phyloP scores from a whole-genome alignment of 805 yeast genomes.

The Sugiyamaella valdiviana region DNA sequence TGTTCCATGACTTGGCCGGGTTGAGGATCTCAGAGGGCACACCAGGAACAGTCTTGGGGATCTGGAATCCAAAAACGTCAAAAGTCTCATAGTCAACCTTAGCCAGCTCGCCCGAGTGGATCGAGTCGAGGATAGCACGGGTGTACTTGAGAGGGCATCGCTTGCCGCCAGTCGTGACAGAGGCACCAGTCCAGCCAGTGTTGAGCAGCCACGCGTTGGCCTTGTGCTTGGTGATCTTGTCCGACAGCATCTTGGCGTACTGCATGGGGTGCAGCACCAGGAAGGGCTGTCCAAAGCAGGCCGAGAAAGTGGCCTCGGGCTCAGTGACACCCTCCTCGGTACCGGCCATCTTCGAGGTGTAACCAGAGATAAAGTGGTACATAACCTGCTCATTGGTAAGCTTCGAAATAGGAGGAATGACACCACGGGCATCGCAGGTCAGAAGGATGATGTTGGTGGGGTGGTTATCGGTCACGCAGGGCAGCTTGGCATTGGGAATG shows the following conservation, averaged over 20 bases:
- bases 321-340: conserved; percentile 98
- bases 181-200: conserved; percentile 98
- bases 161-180: conserved; percentile 89
- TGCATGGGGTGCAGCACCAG: conserved; percentile 96
- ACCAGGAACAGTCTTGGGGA: conserved; percentile 74
- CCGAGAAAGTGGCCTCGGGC: conserved; percentile 96
- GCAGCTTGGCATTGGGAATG: conserved; percentile 93
- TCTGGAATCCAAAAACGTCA: conserved; percentile 79
- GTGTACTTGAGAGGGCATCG: conserved; percentile 97
- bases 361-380: conserved; percentile 98
- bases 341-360: conserved; percentile 99
- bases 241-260: conserved; percentile 92
- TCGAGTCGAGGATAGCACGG: conserved; percentile 90
- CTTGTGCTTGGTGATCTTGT: conserved; percentile 81
- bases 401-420: conserved; percentile 92
- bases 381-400: conserved; percentile 92
- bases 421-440: conserved; percentile 98
- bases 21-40: conserved; percentile 83
- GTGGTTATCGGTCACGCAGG: conserved; percentile 83
- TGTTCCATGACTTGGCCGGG: conserved; percentile 78
- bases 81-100: conserved; percentile 75
- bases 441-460: conserved; percentile 87
- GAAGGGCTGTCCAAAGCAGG: conserved; percentile 99
- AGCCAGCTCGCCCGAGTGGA: conserved; percentile 83
- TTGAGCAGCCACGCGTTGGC: conserved; percentile 94